Conservation (phyloP, 2,329 filamentous ascomycete genomes). For the Peltaster fructicola region DNA sequence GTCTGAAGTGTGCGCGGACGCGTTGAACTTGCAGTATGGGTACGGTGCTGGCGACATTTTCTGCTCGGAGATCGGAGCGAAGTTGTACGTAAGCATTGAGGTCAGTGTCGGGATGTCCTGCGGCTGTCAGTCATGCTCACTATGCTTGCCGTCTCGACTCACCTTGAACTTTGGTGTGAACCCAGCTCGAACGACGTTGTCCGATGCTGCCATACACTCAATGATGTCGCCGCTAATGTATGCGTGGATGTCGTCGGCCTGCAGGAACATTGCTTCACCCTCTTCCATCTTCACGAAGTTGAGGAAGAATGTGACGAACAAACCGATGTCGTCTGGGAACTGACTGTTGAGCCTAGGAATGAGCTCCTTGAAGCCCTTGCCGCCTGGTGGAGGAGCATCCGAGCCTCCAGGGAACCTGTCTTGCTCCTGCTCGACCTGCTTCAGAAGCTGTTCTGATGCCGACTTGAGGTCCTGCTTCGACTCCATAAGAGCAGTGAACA, state of each 20-base stretch:
- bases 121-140: no score
- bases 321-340: constrained; percentile 77
- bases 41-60: constrained; percentile 81
- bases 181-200: constrained; percentile 93
- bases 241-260: constrained; percentile 92
- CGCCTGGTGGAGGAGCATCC: constrained; percentile 49
- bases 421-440: constrained; percentile 50
- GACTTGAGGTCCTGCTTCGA: constrained; percentile 48
- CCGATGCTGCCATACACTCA: constrained; percentile 97
- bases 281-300: constrained; percentile 80
- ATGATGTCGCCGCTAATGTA: constrained; percentile 90
- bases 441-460: constrained; percentile 51
- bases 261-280: constrained; percentile 89
- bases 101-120: constrained; percentile 81
- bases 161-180: constrained; percentile 98
- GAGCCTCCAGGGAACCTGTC: constrained; percentile 52
- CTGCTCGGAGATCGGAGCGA: constrained; percentile 84
- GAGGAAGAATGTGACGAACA: constrained; percentile 93
- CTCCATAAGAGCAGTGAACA: constrained; percentile 69
- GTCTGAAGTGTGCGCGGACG: constrained; percentile 59
- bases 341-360: constrained; percentile 61
- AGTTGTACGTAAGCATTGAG: constrained; percentile 84
- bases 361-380: constrained; percentile 57
- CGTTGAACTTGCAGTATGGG: constrained; percentile 68
- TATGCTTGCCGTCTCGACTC: no score